Evolutionary conservation across 1,284 basidiomycete genomes (phyloP).

Genomic region (Ustilago nuda): DNA sequence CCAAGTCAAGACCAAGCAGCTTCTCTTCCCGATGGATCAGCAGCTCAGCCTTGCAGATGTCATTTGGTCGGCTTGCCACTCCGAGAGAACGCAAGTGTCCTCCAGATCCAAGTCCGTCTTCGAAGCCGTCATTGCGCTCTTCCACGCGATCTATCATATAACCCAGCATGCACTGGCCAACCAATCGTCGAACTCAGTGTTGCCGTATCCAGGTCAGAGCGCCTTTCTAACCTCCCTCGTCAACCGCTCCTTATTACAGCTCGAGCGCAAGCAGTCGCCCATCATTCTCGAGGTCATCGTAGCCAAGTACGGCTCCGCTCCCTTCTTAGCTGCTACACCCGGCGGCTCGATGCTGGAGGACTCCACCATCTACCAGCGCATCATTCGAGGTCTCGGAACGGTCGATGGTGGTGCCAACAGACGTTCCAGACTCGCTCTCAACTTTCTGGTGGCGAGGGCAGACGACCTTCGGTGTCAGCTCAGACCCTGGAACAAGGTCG

Average conservation of each 20-base stretch:
- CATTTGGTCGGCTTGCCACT: slow-evolving; percentile 49
- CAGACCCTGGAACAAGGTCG: slow-evolving; percentile 8
- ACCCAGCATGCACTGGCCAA: neutral
- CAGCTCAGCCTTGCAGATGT: slow-evolving; percentile 44
- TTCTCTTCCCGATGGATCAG: slow-evolving; percentile 26
- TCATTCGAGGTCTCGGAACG: slow-evolving; percentile 44
- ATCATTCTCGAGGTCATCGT: slow-evolving; percentile 46
- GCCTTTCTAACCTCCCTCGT: slow-evolving; percentile 32
- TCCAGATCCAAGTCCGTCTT: slow-evolving; percentile 41
- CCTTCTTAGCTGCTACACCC: slow-evolving; percentile 23
- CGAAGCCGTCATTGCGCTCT: slow-evolving; percentile 28
- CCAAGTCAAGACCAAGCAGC: slow-evolving; percentile 11
- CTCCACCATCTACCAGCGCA: slow-evolving; percentile 42
- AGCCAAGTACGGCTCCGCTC: slow-evolving; percentile 39
- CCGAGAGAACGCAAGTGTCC: slow-evolving; percentile 40
- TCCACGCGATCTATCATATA: slow-evolving; percentile 19
- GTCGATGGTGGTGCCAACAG: slow-evolving; percentile 48
- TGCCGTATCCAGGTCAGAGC: slow-evolving; percentile 28
- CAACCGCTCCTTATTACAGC: slow-evolving; percentile 29
- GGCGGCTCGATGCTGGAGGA: slow-evolving; percentile 17
- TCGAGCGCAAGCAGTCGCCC: slow-evolving; percentile 51
- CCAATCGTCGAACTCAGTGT: slow-evolving; percentile 1
- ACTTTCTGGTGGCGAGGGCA: slow-evolving; percentile 34
- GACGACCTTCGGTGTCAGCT: slow-evolving; percentile 29
- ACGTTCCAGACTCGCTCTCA: slow-evolving; percentile 34